Conservation (phyloP, 2,329 filamentous ascomycete species). For the Neocucurbitaria cava region DNA sequence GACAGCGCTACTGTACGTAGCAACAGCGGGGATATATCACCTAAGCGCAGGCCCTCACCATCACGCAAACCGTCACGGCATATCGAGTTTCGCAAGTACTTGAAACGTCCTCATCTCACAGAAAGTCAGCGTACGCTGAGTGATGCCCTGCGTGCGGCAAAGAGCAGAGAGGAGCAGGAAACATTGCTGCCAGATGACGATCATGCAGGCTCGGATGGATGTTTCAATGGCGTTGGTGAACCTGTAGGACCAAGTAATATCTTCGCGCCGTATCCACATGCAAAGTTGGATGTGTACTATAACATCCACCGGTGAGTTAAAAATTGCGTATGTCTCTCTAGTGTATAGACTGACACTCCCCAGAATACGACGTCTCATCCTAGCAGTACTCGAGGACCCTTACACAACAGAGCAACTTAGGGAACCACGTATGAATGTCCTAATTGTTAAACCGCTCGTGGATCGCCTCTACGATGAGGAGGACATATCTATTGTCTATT, state of each 20-base stretch:
- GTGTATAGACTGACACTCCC: conserved; percentile 1
- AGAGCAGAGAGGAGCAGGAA: conserved; percentile 57
- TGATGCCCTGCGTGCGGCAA: conserved; percentile 48
- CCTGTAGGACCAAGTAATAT: conserved; percentile 46
- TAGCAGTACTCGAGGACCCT: conserved; percentile 64
- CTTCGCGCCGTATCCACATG: conserved; percentile 62
- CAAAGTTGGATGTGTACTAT: conserved; percentile 73
- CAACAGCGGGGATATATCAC: conserved; percentile 29
- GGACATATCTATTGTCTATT: conserved; percentile 85
- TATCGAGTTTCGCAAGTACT: conserved; percentile 42
- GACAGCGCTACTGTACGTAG: conserved; percentile 28
- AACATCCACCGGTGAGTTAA: conserved; percentile 70
- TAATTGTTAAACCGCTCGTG: conserved; percentile 81
- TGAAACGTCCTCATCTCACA: conserved; percentile 41
- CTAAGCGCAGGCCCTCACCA: conserved; percentile 23
- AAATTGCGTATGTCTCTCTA: not conserved
- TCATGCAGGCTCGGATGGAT: conserved; percentile 55
- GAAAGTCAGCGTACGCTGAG: conserved; percentile 44
- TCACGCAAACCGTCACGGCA: conserved; percentile 31
- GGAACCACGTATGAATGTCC: conserved; percentile 81
- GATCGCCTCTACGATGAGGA: conserved; percentile 80
- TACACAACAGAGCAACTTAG: conserved; percentile 78
- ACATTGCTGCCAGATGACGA: conserved; percentile 55
- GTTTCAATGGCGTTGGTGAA: conserved; percentile 48
- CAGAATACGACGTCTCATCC: conserved; percentile 53